Conservation (phyloP, 345 rosid genomes). For the Garcia nutans region DNA sequence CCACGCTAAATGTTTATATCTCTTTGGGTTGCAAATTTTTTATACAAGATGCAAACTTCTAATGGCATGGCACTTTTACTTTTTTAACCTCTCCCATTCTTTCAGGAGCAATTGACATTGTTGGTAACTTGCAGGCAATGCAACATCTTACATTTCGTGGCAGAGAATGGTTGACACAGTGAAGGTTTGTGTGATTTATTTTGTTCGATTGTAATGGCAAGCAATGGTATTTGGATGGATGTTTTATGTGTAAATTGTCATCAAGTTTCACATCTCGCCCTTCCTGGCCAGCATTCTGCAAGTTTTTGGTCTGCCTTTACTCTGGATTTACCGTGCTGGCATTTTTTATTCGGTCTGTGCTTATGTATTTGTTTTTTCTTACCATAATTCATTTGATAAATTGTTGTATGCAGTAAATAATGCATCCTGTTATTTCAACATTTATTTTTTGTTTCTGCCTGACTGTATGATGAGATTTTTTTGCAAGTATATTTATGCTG, state of each 20-base stretch:
- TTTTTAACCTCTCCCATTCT: neutral
- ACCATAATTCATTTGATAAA: neutral
- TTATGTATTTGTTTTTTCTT: neutral
- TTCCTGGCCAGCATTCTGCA: neutral
- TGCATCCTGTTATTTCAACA: neutral
- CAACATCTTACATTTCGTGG: slow-evolving; percentile 39
- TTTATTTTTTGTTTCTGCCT: neutral
- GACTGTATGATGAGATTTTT: neutral
- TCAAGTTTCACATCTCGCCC: neutral
- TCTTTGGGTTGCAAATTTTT: neutral
- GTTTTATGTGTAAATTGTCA: neutral
- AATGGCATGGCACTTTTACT: neutral
- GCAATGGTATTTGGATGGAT: neutral
- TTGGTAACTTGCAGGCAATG: slow-evolving; percentile 34
- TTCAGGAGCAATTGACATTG: neutral
- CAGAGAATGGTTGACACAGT: slow-evolving; percentile 62
- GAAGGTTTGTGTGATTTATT: slow-evolving; percentile 41
- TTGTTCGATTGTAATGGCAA: neutral
- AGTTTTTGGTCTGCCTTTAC: neutral
- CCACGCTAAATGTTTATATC: neutral
- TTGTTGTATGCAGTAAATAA: neutral
- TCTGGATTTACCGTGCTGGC: neutral
- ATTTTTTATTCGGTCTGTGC: neutral
- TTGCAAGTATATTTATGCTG: neutral
- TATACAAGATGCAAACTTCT: neutral